Percentiles rank a stretch among this genome's conserved stretches.
phyloP scores from a whole-genome alignment of 2,329 filamentous ascomycete genomes.

The Acrodontium crateriforme region DNA sequence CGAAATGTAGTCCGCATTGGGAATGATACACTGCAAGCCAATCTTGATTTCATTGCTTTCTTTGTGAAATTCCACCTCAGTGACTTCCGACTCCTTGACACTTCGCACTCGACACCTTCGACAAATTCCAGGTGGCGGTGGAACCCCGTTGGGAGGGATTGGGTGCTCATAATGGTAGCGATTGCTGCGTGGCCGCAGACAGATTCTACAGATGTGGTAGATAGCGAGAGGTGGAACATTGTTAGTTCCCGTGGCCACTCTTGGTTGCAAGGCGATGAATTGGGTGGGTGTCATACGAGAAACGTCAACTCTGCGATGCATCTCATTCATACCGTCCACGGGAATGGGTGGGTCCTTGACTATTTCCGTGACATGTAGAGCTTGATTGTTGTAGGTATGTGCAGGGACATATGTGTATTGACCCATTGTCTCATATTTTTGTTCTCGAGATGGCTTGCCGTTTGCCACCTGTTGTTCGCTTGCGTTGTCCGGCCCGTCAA shows the following conservation, averaged over 20 bases:
- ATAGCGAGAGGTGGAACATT: slow-evolving; percentile 16
- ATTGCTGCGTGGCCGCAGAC: slow-evolving; percentile 19
- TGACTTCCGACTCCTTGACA: slow-evolving; percentile 9
- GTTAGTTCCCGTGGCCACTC: not conserved
- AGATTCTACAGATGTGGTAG: slow-evolving; percentile 23
- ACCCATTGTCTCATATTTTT: slow-evolving; percentile 1
- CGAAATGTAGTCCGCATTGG: slow-evolving; percentile 9
- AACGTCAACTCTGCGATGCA: not conserved
- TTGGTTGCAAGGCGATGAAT: slow-evolving; percentile 1
- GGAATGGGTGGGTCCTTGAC: not conserved
- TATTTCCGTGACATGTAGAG: too few species aligned
- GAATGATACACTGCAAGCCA: slow-evolving; percentile 14
- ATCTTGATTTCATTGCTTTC: slow-evolving; percentile 15
- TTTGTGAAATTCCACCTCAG: slow-evolving; percentile 6
- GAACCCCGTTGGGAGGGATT: slow-evolving; percentile 17
- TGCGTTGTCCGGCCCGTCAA: too few species aligned
- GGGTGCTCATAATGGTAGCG: slow-evolving; percentile 22
- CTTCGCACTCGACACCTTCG: slow-evolving; percentile 17
- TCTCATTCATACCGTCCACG: not conserved
- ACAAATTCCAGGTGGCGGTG: slow-evolving; percentile 21
- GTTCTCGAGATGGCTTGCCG: slow-evolving; percentile 2
- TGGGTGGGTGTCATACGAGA: not conserved
- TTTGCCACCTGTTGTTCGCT: slow-evolving; percentile 1
- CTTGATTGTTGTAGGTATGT: not conserved
- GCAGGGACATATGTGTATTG: not conserved